Percentiles rank a stretch among this genome's conserved stretches.
phyloP scores from a whole-genome alignment of 2,329 filamentous ascomycete species.

The Sarocladium strictum region DNA sequence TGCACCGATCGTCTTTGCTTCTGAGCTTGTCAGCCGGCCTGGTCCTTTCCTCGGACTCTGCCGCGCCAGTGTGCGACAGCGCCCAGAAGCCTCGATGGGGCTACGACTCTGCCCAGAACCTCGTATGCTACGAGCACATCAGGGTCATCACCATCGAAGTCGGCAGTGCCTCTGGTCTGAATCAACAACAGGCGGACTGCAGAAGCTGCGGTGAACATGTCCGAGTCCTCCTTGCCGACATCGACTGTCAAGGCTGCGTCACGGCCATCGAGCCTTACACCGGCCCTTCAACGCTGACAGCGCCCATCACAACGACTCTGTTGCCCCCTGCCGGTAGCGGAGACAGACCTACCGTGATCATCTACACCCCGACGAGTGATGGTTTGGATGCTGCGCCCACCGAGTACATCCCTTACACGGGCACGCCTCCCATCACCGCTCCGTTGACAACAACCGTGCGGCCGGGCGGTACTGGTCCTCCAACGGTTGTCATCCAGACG shows the following conservation, averaged over 20 bases:
- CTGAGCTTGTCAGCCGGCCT: neutral
- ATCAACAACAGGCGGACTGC: neutral
- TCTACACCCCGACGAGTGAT: neutral
- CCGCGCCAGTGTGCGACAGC: neutral
- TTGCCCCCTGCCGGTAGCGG: neutral
- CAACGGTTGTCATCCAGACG: neutral
- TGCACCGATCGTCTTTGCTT: neutral
- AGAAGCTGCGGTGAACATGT: neutral
- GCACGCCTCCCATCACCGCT: neutral
- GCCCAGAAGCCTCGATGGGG: neutral
- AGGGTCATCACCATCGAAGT: neutral
- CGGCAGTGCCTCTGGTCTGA: neutral
- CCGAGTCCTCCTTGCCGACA: neutral
- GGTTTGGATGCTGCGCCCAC: neutral
- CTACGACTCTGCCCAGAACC: neutral
- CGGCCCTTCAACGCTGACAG: neutral
- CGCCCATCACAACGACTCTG: neutral
- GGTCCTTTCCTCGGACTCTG: neutral
- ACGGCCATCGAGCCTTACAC: neutral
- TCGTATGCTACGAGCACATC: neutral
- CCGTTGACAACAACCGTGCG: neutral
- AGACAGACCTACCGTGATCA: neutral
- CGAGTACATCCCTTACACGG: neutral
- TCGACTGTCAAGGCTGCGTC: neutral
- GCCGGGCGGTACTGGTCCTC: neutral